Conservation (phyloP, 352 stramenopile species). For the Pythium phragmitis region DNA sequence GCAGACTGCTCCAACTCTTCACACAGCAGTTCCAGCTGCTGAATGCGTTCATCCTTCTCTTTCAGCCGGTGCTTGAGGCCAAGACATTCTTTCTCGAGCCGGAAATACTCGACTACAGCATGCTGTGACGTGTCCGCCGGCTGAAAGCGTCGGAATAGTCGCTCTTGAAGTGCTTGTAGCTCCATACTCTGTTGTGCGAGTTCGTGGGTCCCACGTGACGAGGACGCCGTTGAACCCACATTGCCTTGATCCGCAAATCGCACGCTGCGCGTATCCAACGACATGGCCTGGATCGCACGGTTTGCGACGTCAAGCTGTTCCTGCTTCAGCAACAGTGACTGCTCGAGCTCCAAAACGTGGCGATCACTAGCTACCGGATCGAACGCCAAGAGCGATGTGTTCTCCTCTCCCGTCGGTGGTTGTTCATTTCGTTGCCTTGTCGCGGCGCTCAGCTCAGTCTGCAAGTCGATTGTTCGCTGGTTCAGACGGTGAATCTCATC, state of each 20-base stretch:
- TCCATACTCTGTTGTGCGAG: constrained; percentile 9
- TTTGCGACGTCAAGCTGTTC: constrained; percentile 24
- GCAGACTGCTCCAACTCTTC: constrained; percentile 11
- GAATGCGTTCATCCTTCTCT: constrained; percentile 11
- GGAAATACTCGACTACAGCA: constrained; percentile 21
- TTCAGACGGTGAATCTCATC: constrained; percentile 15
- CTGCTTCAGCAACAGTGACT: constrained; percentile 3
- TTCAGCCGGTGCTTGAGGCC: constrained; percentile 3
- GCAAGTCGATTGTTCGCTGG: constrained; percentile 8
- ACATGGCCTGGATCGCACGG: constrained; percentile 11
- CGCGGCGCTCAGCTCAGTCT: constrained; percentile 6
- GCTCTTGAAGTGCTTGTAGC: constrained; percentile 4
- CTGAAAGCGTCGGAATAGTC: constrained; percentile 11
- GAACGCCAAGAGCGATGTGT: not conserved
- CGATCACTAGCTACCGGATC: constrained; percentile 7
- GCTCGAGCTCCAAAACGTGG: constrained; percentile 12
- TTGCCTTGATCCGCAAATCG: constrained; percentile 1
- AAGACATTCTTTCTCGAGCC: constrained; percentile 22
- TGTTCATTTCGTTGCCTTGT: not conserved
- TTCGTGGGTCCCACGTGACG: not conserved
- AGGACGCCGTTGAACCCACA: not conserved
- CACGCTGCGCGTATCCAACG: not conserved
- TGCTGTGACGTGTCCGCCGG: constrained; percentile 8
- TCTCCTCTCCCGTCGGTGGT: not conserved
- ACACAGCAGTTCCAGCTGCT: constrained; percentile 14